phyloP scores from a whole-genome alignment of 1,284 basidiomycete species.

The Taiwanofungus camphoratus region DNA sequence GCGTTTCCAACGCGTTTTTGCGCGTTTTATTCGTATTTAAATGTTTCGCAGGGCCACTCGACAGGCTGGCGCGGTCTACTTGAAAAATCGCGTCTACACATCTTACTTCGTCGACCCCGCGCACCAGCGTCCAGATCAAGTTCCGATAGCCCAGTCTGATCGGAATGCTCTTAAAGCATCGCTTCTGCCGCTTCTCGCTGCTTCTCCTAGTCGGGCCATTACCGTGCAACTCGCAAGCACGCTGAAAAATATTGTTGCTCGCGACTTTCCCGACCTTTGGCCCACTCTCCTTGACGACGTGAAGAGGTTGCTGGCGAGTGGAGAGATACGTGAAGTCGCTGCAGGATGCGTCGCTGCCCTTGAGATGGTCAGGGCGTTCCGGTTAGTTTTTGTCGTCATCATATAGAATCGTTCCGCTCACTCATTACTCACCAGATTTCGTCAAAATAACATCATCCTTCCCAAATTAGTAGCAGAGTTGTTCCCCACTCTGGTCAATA shows the following conservation, averaged over 20 bases:
- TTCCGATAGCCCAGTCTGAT: conserved; percentile 59
- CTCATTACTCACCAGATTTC: conserved; percentile 44
- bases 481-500: conserved; percentile 67
- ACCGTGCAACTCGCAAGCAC: conserved; percentile 69
- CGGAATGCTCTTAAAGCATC: conserved; percentile 60
- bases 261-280: conserved; percentile 77
- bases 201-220: conserved; percentile 60
- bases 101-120: conserved; percentile 49
- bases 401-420: background rate
- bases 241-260: conserved; percentile 63
- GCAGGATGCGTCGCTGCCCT: conserved; percentile 74
- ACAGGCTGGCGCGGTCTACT: conserved; percentile 76
- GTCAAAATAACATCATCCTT: conserved; percentile 54
- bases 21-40: conserved; percentile 7
- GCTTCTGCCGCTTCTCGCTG: conserved; percentile 64
- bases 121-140: conserved; percentile 48
- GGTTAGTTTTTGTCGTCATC: conserved; percentile 28
- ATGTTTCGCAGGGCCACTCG: conserved; percentile 54
- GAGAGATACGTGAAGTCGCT: conserved; percentile 63
- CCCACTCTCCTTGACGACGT: conserved; percentile 56
- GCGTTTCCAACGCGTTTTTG: conserved; percentile 42
- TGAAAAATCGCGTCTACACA: conserved; percentile 77
- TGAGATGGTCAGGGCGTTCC: conserved; percentile 71
- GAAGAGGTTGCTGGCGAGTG: conserved; percentile 56
- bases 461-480: conserved; percentile 54